Evolutionary conservation across 306 rosid species (phyloP).

Genomic region (Carpinus viminea): DNA sequence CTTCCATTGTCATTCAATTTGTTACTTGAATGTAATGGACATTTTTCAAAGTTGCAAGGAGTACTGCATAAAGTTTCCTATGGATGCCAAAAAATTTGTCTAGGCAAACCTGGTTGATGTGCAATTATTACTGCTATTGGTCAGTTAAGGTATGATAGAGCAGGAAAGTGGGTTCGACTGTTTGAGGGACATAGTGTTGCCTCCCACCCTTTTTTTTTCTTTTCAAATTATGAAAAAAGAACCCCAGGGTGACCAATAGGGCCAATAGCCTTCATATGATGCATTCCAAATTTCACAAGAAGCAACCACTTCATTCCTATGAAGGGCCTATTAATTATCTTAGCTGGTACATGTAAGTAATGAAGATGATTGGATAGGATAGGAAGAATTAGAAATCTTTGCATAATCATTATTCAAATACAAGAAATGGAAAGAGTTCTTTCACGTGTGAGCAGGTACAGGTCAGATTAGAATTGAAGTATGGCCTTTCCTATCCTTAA

Average conservation of each 20-base stretch:
- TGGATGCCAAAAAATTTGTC: not conserved
- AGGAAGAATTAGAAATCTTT: not conserved
- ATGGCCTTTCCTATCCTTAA: constrained; percentile 3
- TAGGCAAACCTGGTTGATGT: not conserved
- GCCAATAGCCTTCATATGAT: no score
- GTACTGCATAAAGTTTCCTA: not conserved
- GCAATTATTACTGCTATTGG: not conserved
- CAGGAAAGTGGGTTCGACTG: no score
- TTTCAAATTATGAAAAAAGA: no score
- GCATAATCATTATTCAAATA: not conserved
- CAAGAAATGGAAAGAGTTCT: not conserved
- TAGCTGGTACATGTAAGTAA: not conserved
- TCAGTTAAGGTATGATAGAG: no score
- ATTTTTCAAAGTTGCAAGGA: not conserved
- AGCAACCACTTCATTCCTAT: no score
- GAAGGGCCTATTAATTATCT: no score
- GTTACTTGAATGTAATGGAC: not conserved
- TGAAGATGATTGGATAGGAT: not conserved
- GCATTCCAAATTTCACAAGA: no score
- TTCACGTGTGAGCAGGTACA: not conserved
- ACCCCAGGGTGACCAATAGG: no score
- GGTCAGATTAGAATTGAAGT: not conserved
- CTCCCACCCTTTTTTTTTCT: no score
- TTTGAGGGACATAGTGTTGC: no score
- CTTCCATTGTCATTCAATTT: not conserved